Evolutionary conservation across 2,329 filamentous ascomycete species (phyloP).

Genomic region (Alternaria tenuissima): DNA sequence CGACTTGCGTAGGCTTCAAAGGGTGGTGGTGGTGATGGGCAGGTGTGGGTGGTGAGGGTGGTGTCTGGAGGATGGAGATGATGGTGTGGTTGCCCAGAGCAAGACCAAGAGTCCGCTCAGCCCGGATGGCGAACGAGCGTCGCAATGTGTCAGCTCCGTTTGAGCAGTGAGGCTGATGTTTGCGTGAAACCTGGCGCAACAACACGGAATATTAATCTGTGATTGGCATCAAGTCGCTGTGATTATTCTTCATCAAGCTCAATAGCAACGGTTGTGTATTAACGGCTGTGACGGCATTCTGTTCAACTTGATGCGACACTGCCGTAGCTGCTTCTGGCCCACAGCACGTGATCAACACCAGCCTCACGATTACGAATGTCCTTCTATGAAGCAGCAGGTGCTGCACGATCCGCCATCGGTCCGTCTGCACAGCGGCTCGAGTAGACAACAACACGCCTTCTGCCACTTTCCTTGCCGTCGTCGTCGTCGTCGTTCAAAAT

Average conservation of each 20-base stretch:
- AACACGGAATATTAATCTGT: constrained; percentile 15
- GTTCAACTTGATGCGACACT: constrained; percentile 13
- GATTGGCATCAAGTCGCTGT: not conserved
- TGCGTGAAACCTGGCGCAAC: constrained; percentile 34
- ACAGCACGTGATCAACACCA: constrained; percentile 23
- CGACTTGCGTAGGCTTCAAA: constrained; percentile 27
- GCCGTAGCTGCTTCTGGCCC: constrained; percentile 14
- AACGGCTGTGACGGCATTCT: constrained; percentile 14
- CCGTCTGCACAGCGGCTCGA: not conserved
- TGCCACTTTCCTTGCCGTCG: not conserved
- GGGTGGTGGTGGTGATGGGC: constrained; percentile 22
- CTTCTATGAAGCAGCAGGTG: not conserved
- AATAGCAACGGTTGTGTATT: constrained; percentile 10
- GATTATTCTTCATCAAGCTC: constrained; percentile 8
- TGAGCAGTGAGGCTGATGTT: constrained; percentile 43
- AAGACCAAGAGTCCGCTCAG: constrained; percentile 23
- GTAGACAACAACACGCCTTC: not conserved
- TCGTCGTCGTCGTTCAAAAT: not conserved
- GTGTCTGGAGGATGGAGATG: constrained; percentile 35
- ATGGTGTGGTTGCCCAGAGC: constrained; percentile 24
- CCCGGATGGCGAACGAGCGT: constrained; percentile 28
- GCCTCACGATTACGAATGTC: constrained; percentile 1
- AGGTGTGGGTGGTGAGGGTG: constrained; percentile 31
- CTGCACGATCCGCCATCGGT: not conserved
- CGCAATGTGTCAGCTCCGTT: constrained; percentile 42